Evolutionary conservation across 768 basidiomycete species (phyloP).

Genomic region (Melanogaster broomeanus): DNA sequence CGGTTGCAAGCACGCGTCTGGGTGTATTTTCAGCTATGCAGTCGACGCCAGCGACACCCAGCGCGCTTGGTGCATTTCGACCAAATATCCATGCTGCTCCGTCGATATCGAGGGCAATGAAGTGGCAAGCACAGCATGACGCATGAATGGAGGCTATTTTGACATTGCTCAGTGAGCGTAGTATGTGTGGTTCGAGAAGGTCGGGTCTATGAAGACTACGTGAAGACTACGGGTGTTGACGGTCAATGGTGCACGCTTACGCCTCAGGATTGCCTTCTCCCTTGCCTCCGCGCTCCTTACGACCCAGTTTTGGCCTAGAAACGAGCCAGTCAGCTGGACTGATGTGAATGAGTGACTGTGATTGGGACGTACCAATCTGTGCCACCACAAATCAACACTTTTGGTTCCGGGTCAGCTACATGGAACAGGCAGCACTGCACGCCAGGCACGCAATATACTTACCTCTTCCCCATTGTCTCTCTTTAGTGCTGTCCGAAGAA

Average conservation of each 20-base stretch:
- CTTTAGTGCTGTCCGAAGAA: slow-evolving; percentile 24
- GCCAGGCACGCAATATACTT: slow-evolving; percentile 11
- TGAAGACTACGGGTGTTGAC: slow-evolving; percentile 5
- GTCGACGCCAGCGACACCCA: slow-evolving; percentile 61
- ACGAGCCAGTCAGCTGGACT: slow-evolving; percentile 11
- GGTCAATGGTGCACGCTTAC: slow-evolving; percentile 18
- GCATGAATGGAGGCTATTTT: slow-evolving; percentile 71
- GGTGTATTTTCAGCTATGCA: slow-evolving; percentile 77
- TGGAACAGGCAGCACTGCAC: slow-evolving; percentile 4
- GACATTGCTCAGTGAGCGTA: slow-evolving; percentile 85
- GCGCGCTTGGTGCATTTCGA: slow-evolving; percentile 68
- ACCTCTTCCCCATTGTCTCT: slow-evolving; percentile 49
- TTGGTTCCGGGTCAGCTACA: slow-evolving; percentile 15
- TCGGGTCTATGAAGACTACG: slow-evolving; percentile 59
- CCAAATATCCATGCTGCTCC: slow-evolving; percentile 92
- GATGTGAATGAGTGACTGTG: neutral
- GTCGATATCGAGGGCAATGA: slow-evolving; percentile 68
- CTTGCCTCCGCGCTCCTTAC: slow-evolving; percentile 64
- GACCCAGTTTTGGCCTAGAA: slow-evolving; percentile 71
- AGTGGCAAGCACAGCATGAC: slow-evolving; percentile 76
- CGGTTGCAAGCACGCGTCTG: slow-evolving; percentile 53
- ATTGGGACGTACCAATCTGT: slow-evolving; percentile 68
- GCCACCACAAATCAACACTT: slow-evolving; percentile 85
- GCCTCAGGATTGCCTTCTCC: slow-evolving; percentile 42
- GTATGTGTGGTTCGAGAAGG: slow-evolving; percentile 84